Conservation (phyloP, 768 basidiomycete species). For the Panaeolus papilionaceus region DNA sequence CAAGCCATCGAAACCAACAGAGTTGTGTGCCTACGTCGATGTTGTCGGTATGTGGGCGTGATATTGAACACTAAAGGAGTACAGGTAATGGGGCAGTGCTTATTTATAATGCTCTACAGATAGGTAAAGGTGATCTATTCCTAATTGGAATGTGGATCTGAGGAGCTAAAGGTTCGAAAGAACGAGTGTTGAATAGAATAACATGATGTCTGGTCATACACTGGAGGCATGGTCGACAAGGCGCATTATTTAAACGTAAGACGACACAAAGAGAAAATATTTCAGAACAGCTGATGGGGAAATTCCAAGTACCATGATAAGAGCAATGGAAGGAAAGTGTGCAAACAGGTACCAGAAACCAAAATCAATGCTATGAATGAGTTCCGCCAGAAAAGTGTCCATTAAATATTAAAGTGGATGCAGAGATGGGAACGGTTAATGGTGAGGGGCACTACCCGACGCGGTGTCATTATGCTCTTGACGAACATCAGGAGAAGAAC, state of each 20-base stretch:
- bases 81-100: not conserved
- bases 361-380: constrained; percentile 7
- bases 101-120: constrained; percentile 4
- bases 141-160: constrained; percentile 1
- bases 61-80: constrained; percentile 7
- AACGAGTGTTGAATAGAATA: constrained; percentile 12
- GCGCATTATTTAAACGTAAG: not conserved
- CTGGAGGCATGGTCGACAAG: not conserved
- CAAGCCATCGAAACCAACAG: too few relatives aligned
- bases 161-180: constrained; percentile 7
- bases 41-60: not conserved
- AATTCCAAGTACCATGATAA: not conserved
- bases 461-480: constrained; percentile 16
- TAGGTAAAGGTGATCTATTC: not conserved
- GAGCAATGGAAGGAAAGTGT: not conserved
- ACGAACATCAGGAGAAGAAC: constrained; percentile 37
- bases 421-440: not conserved
- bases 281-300: not conserved
- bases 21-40: too few relatives aligned
- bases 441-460: not conserved
- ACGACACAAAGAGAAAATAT: not conserved
- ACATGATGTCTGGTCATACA: constrained; percentile 9
- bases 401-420: not conserved
- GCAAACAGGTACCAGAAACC: not conserved
- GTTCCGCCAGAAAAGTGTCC: constrained; percentile 10